Evolutionary conservation across 768 basidiomycete species (phyloP).

Genomic region (Russula earlei): DNA sequence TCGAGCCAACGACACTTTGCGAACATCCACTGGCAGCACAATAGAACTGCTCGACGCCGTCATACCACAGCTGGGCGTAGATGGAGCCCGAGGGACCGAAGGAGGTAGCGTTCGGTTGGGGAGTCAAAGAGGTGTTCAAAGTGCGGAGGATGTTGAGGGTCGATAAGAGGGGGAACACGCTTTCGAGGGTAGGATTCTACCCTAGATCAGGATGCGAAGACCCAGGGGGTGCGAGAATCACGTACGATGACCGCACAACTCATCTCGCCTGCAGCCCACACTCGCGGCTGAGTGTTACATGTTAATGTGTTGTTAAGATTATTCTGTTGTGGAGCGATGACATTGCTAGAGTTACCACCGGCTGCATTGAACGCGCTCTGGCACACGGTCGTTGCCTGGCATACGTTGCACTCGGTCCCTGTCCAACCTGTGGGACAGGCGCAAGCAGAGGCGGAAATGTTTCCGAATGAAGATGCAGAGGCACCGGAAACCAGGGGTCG

Average conservation of each 20-base stretch:
- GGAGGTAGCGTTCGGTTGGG: slow-evolving; percentile 50
- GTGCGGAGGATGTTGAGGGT: slow-evolving; percentile 75
- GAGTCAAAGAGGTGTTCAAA: slow-evolving; percentile 58
- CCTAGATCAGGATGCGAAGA: neutral
- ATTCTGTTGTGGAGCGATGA: slow-evolving; percentile 21
- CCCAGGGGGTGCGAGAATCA: neutral
- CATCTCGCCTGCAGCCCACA: slow-evolving; percentile 75
- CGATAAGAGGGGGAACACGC: slow-evolving; percentile 58
- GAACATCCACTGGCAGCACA: slow-evolving; percentile 65
- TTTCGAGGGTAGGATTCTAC: slow-evolving; percentile 80
- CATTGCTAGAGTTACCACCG: slow-evolving; percentile 25
- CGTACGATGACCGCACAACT: slow-evolving; percentile 71
- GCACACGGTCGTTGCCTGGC: slow-evolving; percentile 57
- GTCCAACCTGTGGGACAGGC: slow-evolving; percentile 67
- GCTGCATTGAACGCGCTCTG: slow-evolving; percentile 46
- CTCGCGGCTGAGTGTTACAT: slow-evolving; percentile 60
- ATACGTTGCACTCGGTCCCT: slow-evolving; percentile 76
- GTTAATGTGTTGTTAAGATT: slow-evolving; percentile 56
- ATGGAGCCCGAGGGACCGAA: slow-evolving; percentile 44
- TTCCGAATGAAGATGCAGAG: slow-evolving; percentile 37
- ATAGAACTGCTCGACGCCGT: slow-evolving; percentile 82
- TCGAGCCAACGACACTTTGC: slow-evolving; percentile 40
- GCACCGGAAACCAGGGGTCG: slow-evolving; percentile 41
- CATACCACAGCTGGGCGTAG: slow-evolving; percentile 69
- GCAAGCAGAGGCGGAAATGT: slow-evolving; percentile 60